Conservation (phyloP, 2,329 filamentous ascomycete genomes). For the Geosmithia morbida region DNA sequence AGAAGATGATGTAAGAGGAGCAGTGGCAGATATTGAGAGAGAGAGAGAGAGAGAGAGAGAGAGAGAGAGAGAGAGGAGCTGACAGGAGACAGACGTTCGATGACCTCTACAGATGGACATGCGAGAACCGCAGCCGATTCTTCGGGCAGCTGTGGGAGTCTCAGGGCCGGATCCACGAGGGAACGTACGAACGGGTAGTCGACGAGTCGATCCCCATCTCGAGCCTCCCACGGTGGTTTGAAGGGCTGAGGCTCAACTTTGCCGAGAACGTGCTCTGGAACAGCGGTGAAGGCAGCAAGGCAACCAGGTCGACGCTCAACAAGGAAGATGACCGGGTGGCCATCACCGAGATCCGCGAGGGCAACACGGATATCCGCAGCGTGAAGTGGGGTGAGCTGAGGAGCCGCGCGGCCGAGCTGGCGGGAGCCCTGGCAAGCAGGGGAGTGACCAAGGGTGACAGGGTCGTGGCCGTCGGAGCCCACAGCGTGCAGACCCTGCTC, state of each 20-base stretch:
- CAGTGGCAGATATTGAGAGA: background rate
- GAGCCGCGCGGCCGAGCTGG: slow-evolving; percentile 38
- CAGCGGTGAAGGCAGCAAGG: slow-evolving; percentile 21
- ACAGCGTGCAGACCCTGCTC: slow-evolving; percentile 59
- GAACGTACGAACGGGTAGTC: slow-evolving; percentile 43
- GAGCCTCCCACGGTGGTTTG: slow-evolving; percentile 61
- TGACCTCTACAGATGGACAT: slow-evolving; percentile 58
- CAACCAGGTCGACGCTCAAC: slow-evolving; percentile 28
- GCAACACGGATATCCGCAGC: slow-evolving; percentile 36
- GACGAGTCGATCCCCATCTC: slow-evolving; percentile 60
- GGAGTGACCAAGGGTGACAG: slow-evolving; percentile 61
- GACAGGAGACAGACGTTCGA: slow-evolving; percentile 38
- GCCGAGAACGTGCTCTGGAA: slow-evolving; percentile 68
- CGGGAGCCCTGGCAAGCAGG: slow-evolving; percentile 49
- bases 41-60: no score
- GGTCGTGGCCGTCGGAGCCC: slow-evolving; percentile 60
- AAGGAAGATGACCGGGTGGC: slow-evolving; percentile 63
- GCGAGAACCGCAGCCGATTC: slow-evolving; percentile 46
- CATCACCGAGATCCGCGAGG: slow-evolving; percentile 59
- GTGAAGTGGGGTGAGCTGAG: slow-evolving; percentile 57
- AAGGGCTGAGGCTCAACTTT: slow-evolving; percentile 59
- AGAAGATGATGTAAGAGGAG: background rate
- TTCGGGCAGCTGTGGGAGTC: slow-evolving; percentile 49
- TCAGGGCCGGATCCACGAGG: slow-evolving; percentile 47
- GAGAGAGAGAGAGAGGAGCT: no score